A percentile compares a stretch with the other conserved stretches of the same genome.
These are phyloP conservation scores for Alternaria sp. DNA, from an alignment of 2,329 filamentous ascomycete species.

Conservation along the genomic window DNA sequence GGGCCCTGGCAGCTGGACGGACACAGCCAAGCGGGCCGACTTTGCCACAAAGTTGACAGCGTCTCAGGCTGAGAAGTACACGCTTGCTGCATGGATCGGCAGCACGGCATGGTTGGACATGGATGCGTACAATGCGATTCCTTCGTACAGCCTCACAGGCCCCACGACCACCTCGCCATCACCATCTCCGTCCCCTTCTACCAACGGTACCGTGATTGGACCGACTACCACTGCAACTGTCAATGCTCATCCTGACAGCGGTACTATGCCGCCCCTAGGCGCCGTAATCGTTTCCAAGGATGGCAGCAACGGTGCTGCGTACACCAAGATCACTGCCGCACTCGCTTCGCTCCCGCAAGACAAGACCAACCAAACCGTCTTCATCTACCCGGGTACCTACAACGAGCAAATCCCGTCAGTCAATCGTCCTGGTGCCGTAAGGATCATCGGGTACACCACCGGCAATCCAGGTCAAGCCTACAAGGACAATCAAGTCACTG, in stretches of 20 bases:
- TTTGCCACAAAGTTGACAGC: slow-evolving; percentile 48
- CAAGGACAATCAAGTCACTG: slow-evolving; percentile 62
- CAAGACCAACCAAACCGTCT: slow-evolving; percentile 60
- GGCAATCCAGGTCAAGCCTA: slow-evolving; percentile 52
- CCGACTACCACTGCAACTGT: slow-evolving; percentile 37
- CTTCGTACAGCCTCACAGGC: slow-evolving; percentile 29
- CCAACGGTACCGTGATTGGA: slow-evolving; percentile 15
- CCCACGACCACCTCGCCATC: slow-evolving; percentile 3
- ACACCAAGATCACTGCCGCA: slow-evolving; percentile 45
- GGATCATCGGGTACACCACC: slow-evolving; percentile 65
- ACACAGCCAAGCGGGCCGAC: slow-evolving; percentile 36
- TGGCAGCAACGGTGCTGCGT: slow-evolving; percentile 37
- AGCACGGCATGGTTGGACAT: slow-evolving; percentile 53
- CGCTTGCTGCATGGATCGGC: slow-evolving; percentile 48
- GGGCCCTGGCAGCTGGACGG: slow-evolving; percentile 42
- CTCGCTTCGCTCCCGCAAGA: slow-evolving; percentile 47
- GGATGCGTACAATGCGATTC: slow-evolving; percentile 48
- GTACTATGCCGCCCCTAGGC: slow-evolving; percentile 49
- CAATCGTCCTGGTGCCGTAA: slow-evolving; percentile 55
- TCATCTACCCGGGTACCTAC: slow-evolving; percentile 65
- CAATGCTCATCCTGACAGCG: slow-evolving; percentile 50
- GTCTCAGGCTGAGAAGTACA: slow-evolving; percentile 45
- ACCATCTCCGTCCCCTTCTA: slow-evolving; percentile 13
- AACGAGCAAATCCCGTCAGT: slow-evolving; percentile 63
- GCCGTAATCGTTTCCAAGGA: slow-evolving; percentile 53